These are phyloP conservation scores for Ganoderma boninense DNA, from an alignment of 1,284 basidiomycete species.

Conservation along the genomic window DNA sequence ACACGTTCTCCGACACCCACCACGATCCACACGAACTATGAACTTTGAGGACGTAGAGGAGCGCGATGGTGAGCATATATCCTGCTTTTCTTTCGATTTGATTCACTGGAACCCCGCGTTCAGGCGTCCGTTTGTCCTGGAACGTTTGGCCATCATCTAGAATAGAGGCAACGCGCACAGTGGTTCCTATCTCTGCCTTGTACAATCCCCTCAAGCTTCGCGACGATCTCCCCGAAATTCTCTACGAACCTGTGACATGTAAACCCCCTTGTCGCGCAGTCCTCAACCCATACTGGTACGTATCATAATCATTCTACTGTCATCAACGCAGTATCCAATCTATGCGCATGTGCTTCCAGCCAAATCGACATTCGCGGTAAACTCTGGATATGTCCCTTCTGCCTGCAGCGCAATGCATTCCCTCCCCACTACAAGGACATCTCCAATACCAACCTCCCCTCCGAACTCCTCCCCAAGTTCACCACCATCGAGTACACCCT, in stretches of 20 bases:
- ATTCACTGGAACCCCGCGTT: constrained; percentile 4
- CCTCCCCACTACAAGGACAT: constrained; percentile 99
- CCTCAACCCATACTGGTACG: constrained; percentile 95
- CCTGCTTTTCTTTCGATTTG: neutral
- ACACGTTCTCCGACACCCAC: constrained; percentile 23
- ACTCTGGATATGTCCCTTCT: constrained; percentile 99
- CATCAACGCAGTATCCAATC: neutral
- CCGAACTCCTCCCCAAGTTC: constrained; percentile 97
- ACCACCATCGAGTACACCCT: constrained; percentile 99
- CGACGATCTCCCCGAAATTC: constrained; percentile 94
- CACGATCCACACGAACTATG: constrained; percentile 42
- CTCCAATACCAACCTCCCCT: constrained; percentile 95
- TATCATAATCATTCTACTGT: neutral
- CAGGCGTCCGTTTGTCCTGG: constrained; percentile 94
- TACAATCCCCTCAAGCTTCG: constrained; percentile 97
- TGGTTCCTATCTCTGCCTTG: constrained; percentile 97
- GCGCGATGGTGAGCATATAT: constrained; percentile 57
- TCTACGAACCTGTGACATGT: constrained; percentile 99
- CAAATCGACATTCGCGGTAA: constrained; percentile 99
- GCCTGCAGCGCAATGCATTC: constrained; percentile 95
- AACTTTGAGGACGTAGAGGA: constrained; percentile 72
- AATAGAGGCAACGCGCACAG: constrained; percentile 97
- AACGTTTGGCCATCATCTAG: constrained; percentile 98
- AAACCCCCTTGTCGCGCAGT: constrained; percentile 98
- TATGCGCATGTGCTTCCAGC: constrained; percentile 52